These are phyloP conservation scores for Salix caprea DNA, from an alignment of 345 rosid species.

Conservation along the genomic window DNA sequence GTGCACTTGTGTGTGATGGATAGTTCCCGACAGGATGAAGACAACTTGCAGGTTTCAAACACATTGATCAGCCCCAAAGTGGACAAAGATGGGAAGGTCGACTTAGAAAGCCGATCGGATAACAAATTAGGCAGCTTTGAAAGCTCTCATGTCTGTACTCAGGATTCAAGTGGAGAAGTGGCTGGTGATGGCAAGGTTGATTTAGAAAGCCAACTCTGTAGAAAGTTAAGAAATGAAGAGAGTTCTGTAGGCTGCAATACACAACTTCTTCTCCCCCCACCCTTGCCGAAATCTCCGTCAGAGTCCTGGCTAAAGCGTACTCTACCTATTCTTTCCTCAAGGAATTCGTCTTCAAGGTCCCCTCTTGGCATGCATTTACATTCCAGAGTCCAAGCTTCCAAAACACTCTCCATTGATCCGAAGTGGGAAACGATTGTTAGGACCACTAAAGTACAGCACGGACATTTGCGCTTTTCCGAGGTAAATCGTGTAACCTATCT, in stretches of 20 bases:
- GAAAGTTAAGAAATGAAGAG: conserved; percentile 25
- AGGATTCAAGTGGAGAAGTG: not conserved
- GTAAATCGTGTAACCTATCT: conserved; percentile 25
- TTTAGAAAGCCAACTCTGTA: conserved; percentile 26
- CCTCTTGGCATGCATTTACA: conserved; percentile 22
- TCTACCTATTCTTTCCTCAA: conserved; percentile 50
- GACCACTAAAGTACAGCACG: conserved; percentile 47
- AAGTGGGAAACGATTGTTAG: conserved; percentile 85
- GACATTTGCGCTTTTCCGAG: conserved; percentile 58
- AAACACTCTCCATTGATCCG: conserved; percentile 23
- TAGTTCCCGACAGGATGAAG: conserved; percentile 15
- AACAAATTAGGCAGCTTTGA: not conserved
- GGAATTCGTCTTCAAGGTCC: conserved; percentile 39
- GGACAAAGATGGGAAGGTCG: conserved; percentile 27
- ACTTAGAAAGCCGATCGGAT: not conserved
- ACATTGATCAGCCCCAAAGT: conserved; percentile 21
- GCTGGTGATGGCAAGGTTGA: conserved; percentile 4
- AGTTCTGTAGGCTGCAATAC: conserved; percentile 17
- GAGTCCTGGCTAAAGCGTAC: conserved; percentile 86
- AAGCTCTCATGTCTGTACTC: not conserved
- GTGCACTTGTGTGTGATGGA: conserved; percentile 4
- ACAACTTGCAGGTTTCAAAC: conserved; percentile 10
- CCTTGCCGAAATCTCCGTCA: conserved; percentile 80
- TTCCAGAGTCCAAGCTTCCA: conserved; percentile 29
- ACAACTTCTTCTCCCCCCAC: conserved; percentile 50